Conservation (phyloP, 2,329 filamentous ascomycete species). For the Pseudogymnoascus destructans region DNA sequence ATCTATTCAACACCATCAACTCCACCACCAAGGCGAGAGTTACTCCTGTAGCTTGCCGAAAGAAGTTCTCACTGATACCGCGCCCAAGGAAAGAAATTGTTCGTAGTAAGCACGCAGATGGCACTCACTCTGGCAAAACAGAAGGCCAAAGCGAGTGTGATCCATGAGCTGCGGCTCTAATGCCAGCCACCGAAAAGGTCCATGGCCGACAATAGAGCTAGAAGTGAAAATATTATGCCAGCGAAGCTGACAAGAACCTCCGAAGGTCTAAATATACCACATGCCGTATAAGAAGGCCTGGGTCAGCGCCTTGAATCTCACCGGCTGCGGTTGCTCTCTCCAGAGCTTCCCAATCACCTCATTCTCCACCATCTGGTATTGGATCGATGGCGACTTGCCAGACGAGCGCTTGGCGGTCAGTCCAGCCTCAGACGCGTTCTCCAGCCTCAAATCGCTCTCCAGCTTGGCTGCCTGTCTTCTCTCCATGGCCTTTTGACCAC, state of each 20-base stretch:
- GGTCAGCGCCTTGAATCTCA: constrained; percentile 7
- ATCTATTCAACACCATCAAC: background rate
- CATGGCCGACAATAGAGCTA: background rate
- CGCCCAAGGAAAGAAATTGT: constrained; percentile 8
- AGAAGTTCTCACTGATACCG: background rate
- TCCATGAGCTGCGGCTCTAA: background rate
- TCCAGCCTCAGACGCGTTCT: constrained; percentile 18
- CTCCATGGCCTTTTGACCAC: constrained; percentile 31
- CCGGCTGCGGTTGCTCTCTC: constrained; percentile 4
- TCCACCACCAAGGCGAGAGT: constrained; percentile 8
- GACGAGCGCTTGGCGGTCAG: constrained; percentile 14
- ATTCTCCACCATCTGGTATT: constrained; percentile 12
- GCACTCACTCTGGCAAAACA: background rate
- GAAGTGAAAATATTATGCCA: background rate
- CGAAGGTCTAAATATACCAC: constrained; percentile 25
- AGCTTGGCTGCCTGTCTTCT: constrained; percentile 14
- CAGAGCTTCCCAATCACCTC: constrained; percentile 1
- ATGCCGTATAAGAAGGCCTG: constrained; percentile 21
- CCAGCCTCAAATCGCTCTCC: constrained; percentile 8
- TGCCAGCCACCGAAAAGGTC: background rate
- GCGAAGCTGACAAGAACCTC: background rate
- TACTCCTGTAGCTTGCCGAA: background rate
- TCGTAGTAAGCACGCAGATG: constrained; percentile 6
- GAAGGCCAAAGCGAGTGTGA: background rate
- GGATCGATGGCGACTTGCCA: constrained; percentile 22